Evolutionary conservation across 2,329 filamentous ascomycete species (phyloP), one percentile per base, ranked within the genome.

Genomic region (Curvularia sp.): DNA sequence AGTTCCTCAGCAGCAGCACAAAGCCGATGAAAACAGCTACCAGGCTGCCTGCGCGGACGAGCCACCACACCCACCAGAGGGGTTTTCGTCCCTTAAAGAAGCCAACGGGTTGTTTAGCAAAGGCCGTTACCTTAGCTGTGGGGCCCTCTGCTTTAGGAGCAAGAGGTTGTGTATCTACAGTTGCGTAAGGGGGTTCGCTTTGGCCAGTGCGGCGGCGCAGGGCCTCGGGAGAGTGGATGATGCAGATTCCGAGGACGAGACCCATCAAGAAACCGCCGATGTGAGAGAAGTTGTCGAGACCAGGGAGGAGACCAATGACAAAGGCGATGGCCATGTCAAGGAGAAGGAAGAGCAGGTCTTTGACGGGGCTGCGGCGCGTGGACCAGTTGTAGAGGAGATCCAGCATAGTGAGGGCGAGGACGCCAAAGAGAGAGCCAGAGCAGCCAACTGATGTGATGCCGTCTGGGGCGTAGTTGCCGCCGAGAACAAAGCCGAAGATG

Each of bases 11-110:
- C 53, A 99, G 82, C 44, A 97, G 80, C 61, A 97, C 90, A 75
- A 98, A 97, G 1, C 89, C 89, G 41, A 96, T 85, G 35, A 97
- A 82, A 33, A 93, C 90, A n/a, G 88, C 85, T 7, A 97, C 85
- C 51, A 99, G 80, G 24, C 90, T 89, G 0, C 85, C 92, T 0
- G 86, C 91, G 18, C 95, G 86, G 28, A 98, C 84, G 22, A 97
- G 78, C 94, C 94, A 98, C 95, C 95, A 99, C 5, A 82, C 90
- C 95, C 95, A 99, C 95, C 95, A 99, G 7, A 97, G 83, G 22
- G 91, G 90, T 76, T 96, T 97, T 18, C 95, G 86, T 20, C 92
- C 92, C 75, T 93, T 94, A 81, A 98, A 98, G 79, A 97, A 97
- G 5, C 87, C 88, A 0, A 86, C 64, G 0, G 84, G 83, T 53